These are phyloP conservation scores for Colletotrichum sp. DNA, from an alignment of 2,329 filamentous ascomycete species.

Conservation along the genomic window DNA sequence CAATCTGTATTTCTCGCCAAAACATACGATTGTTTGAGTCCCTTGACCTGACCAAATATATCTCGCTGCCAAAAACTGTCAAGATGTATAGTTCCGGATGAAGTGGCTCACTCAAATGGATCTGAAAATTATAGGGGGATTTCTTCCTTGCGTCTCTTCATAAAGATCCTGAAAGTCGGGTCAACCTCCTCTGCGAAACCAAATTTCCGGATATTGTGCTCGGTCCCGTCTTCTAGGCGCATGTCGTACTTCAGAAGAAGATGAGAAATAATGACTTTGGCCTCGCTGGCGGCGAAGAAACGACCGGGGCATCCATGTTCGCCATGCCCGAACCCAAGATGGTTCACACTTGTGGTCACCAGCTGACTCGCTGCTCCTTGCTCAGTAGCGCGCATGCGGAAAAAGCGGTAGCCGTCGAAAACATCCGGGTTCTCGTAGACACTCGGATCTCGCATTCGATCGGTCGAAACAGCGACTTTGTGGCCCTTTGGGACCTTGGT, in stretches of 20 bases:
- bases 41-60: not conserved
- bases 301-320: slow-evolving; percentile 40
- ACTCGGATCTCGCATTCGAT: slow-evolving; percentile 13
- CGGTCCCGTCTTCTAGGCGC: not conserved
- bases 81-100: not conserved
- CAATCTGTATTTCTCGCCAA: not conserved
- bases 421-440: slow-evolving; percentile 21
- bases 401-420: slow-evolving; percentile 24
- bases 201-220: not conserved
- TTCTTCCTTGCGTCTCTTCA: not conserved
- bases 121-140: not conserved
- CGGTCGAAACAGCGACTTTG: slow-evolving; percentile 1
- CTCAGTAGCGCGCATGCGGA: not conserved
- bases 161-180: not conserved
- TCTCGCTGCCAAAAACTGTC: not conserved
- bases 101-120: not conserved
- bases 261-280: slow-evolving; percentile 30
- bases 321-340: slow-evolving; percentile 39
- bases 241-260: slow-evolving; percentile 35
- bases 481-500: slow-evolving; percentile 22
- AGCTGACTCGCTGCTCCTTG: slow-evolving; percentile 24
- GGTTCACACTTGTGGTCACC: slow-evolving; percentile 29
- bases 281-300: slow-evolving; percentile 39
- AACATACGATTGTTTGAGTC: not conserved
- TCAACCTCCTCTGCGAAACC: not conserved